Evolutionary conservation across 2,329 filamentous ascomycete species (phyloP).

Genomic region (Ophiostoma himal-ulmi): DNA sequence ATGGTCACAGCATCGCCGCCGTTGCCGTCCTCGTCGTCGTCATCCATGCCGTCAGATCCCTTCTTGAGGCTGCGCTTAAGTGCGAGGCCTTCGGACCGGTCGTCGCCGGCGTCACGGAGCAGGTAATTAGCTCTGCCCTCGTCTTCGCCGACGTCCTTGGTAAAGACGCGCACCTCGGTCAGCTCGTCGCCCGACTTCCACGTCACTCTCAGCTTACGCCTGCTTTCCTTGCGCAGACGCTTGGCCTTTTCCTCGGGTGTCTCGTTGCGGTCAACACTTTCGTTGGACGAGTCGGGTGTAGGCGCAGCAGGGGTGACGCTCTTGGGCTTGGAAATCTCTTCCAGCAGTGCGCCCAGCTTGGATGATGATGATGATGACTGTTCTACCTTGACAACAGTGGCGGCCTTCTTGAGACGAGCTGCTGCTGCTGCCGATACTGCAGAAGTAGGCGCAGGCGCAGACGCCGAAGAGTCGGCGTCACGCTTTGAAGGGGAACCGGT

Average conservation of each 20-base stretch:
- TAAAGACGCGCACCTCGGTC: constrained; percentile 62
- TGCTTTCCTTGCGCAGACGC: constrained; percentile 65
- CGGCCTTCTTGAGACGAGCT: constrained; percentile 28
- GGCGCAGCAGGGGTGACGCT: constrained; percentile 39
- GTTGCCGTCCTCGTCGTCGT: constrained; percentile 49
- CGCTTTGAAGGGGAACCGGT: constrained; percentile 16
- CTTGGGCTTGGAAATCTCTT: constrained; percentile 47
- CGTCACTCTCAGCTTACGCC: constrained; percentile 62
- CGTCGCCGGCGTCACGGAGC: constrained; percentile 65
- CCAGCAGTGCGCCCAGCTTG: constrained; percentile 50
- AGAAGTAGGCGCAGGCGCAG: constrained; percentile 1
- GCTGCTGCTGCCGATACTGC: not conserved
- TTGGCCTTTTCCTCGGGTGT: constrained; percentile 62
- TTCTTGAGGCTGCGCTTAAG: constrained; percentile 51
- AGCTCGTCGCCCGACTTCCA: constrained; percentile 65
- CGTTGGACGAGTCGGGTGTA: constrained; percentile 37
- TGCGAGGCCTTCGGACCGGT: constrained; percentile 66
- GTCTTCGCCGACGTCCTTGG: constrained; percentile 69
- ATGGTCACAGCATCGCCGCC: constrained; percentile 13
- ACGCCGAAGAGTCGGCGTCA: not conserved
- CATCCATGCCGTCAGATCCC: constrained; percentile 34
- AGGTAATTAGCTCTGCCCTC: constrained; percentile 61
- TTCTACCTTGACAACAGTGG: constrained; percentile 30
- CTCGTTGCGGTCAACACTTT: constrained; percentile 46
- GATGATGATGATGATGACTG: constrained; percentile 33